These are phyloP conservation scores for Suzukiozyma palmioleophila DNA, from an alignment of 1,139 yeast species.

Conservation along the genomic window DNA sequence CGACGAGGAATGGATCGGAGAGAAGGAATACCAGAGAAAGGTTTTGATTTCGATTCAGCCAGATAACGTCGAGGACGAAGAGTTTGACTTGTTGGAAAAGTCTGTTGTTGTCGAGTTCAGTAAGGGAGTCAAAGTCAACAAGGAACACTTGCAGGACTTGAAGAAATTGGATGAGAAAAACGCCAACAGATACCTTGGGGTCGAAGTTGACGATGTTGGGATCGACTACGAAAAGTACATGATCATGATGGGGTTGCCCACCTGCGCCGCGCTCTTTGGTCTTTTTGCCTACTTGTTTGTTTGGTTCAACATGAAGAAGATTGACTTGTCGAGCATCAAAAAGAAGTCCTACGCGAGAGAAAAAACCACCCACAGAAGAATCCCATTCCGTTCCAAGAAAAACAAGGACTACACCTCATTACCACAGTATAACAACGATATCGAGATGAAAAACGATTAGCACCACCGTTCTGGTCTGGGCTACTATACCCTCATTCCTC, in stretches of 20 bases:
- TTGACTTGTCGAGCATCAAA: conserved; percentile 48
- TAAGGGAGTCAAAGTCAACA: conserved; percentile 55
- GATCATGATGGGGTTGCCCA: conserved; percentile 66
- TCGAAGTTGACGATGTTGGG: conserved; percentile 49
- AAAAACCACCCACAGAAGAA: conserved; percentile 27
- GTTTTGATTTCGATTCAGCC: conserved; percentile 68
- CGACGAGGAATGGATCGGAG: conserved; percentile 54
- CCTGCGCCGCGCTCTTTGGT: conserved; percentile 57
- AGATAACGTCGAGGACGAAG: conserved; percentile 59
- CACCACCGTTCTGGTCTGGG: conserved; percentile 6
- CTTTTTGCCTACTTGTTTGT: conserved; percentile 63
- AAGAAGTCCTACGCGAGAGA: conserved; percentile 48
- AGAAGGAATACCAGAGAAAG: conserved; percentile 42
- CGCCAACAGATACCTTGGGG: conserved; percentile 31
- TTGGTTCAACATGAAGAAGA: conserved; percentile 38
- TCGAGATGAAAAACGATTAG: background rate
- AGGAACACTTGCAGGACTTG: conserved; percentile 52
- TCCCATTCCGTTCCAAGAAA: conserved; percentile 24
- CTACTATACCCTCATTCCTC: conserved; percentile 1
- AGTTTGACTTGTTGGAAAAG: conserved; percentile 49
- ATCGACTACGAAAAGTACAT: conserved; percentile 64
- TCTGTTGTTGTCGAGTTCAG: conserved; percentile 55
- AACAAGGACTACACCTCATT: conserved; percentile 18
- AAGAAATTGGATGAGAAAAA: conserved; percentile 37
- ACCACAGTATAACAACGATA: conserved; percentile 23